Percentiles rank a stretch among this genome's conserved stretches.
phyloP scores from a whole-genome alignment of 345 rosid genomes.

The Salix udensis region DNA sequence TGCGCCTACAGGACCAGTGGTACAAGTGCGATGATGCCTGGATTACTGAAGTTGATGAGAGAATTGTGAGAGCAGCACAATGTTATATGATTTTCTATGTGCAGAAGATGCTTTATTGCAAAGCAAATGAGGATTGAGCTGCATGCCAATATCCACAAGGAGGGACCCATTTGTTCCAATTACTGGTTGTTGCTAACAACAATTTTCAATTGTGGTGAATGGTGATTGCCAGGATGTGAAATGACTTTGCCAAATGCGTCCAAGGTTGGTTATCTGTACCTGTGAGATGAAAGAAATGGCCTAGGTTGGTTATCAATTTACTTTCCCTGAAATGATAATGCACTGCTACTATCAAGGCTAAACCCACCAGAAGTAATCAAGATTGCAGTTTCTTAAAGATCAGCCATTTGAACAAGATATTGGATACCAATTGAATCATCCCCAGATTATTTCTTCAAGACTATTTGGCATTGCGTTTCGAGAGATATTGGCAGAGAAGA shows the following conservation, averaged over 20 bases:
- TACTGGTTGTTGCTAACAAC: conserved; percentile 50
- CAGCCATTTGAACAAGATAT: conserved; percentile 1
- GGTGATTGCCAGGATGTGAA: conserved; percentile 28
- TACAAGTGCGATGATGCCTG: conserved; percentile 32
- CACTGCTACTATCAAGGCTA: background rate
- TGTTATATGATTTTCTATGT: conserved; percentile 31
- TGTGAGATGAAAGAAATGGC: background rate
- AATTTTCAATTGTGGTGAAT: background rate
- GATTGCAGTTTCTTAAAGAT: background rate
- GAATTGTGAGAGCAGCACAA: conserved; percentile 24
- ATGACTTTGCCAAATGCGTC: conserved; percentile 10
- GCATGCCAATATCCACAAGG: conserved; percentile 30
- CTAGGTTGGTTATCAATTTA: background rate
- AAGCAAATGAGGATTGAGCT: conserved; percentile 39
- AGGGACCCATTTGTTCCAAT: conserved; percentile 39
- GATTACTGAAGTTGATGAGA: conserved; percentile 29
- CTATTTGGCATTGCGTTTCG: background rate
- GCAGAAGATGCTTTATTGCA: conserved; percentile 34
- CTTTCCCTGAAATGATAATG: background rate
- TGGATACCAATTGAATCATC: background rate
- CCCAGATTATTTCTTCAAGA: background rate
- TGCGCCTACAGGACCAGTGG: conserved; percentile 29
- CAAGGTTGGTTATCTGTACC: background rate
- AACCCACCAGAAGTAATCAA: background rate
- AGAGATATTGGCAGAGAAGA: background rate